A percentile compares a stretch with the other conserved stretches of the same genome.
phyloP scores from a whole-genome alignment of 2,329 filamentous ascomycete species.

The Venturia nashicola region DNA sequence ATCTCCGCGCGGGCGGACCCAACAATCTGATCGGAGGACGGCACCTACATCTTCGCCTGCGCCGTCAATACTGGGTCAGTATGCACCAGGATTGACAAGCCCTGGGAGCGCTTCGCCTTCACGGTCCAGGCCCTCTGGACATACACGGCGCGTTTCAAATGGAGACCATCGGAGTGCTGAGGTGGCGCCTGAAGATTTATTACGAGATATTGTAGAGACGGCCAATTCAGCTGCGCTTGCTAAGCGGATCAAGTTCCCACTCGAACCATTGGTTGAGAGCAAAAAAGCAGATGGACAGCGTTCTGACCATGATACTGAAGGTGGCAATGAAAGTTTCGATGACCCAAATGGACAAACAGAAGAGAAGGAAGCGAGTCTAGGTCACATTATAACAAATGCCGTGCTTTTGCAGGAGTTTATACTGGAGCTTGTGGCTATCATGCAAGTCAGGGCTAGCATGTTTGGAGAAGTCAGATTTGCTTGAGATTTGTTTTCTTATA shows the following conservation, averaged over 20 bases:
- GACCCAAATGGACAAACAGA: slow-evolving; percentile 14
- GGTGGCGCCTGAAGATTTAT: neutral
- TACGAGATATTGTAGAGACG: slow-evolving; percentile 9
- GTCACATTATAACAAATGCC: slow-evolving; percentile 38
- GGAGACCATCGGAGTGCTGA: neutral
- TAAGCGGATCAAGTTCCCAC: slow-evolving; percentile 22
- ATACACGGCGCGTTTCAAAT: neutral
- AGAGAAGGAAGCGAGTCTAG: slow-evolving; percentile 29
- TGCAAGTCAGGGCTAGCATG: slow-evolving; percentile 36
- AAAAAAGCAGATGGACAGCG: neutral
- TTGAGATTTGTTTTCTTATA: neutral
- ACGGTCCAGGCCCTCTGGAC: neutral
- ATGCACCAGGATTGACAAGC: slow-evolving; percentile 4
- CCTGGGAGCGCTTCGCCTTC: neutral
- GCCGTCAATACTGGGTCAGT: slow-evolving; percentile 2
- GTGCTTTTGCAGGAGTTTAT: slow-evolving; percentile 39
- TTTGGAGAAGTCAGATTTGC: slow-evolving; percentile 33
- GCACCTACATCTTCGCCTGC: slow-evolving; percentile 2
- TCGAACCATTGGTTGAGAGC: neutral
- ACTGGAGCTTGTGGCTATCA: slow-evolving; percentile 34
- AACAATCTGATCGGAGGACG: neutral
- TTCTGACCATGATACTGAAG: slow-evolving; percentile 1
- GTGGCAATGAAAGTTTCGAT: slow-evolving; percentile 13
- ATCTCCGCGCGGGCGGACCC: slow-evolving; percentile 24
- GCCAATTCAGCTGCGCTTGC: slow-evolving; percentile 21